A percentile compares a stretch with the other conserved stretches of the same genome.
These are phyloP conservation scores for Aphanoascus verrucosus DNA, from an alignment of 2,329 filamentous ascomycete genomes.

Conservation along the genomic window DNA sequence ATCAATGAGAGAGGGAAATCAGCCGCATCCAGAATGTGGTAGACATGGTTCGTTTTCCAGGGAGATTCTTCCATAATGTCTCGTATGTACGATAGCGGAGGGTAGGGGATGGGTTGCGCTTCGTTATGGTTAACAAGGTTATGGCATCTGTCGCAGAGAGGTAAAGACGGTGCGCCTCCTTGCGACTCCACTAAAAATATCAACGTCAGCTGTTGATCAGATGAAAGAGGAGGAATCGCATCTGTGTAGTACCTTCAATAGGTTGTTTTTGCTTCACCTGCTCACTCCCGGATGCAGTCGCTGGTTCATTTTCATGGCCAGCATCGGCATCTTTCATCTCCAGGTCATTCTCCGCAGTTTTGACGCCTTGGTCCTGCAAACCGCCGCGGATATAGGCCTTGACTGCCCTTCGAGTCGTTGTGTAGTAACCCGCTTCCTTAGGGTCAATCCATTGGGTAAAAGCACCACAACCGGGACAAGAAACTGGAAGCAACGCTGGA, in stretches of 20 bases:
- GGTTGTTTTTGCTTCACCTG: background rate
- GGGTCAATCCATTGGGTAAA: constrained; percentile 47
- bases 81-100: constrained; percentile 66
- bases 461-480: constrained; percentile 55
- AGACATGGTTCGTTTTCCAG: constrained; percentile 84
- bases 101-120: constrained; percentile 64
- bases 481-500: constrained; percentile 33
- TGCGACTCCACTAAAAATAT: background rate
- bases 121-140: constrained; percentile 63
- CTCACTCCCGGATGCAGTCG: background rate
- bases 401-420: constrained; percentile 39
- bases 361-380: constrained; percentile 10
- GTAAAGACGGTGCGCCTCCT: constrained; percentile 23
- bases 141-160: constrained; percentile 82
- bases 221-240: background rate
- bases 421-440: constrained; percentile 49
- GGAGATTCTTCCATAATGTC: constrained; percentile 82
- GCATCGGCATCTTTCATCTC: background rate
- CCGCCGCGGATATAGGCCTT: constrained; percentile 24
- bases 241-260: background rate
- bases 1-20: constrained; percentile 94
- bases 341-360: constrained; percentile 1
- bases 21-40: constrained; percentile 87
- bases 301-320: background rate
- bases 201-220: background rate